These are phyloP conservation scores for Henckelia pumila DNA, from an alignment of 257 asterid species.

Conservation along the genomic window DNA sequence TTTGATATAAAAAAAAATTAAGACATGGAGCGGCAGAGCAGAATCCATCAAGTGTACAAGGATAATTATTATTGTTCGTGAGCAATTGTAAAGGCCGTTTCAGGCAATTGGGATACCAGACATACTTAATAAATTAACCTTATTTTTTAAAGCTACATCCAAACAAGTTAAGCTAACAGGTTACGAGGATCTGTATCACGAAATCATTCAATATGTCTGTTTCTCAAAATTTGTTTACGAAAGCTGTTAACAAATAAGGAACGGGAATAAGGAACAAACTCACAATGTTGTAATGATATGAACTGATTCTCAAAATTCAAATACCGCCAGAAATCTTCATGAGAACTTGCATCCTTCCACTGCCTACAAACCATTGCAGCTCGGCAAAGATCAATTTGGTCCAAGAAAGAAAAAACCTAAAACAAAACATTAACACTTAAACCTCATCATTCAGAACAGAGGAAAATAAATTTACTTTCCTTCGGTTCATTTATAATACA, in stretches of 20 bases:
- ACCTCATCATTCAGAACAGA: constrained; percentile 5
- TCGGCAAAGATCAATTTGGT: constrained; percentile 83
- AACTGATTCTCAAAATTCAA: constrained; percentile 76
- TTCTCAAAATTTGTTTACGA: neutral
- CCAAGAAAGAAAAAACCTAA: constrained; percentile 90
- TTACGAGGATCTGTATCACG: constrained; percentile 1
- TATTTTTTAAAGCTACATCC: constrained; percentile 10
- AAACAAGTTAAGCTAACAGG: neutral
- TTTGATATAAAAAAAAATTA: constrained; percentile 20
- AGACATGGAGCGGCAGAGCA: neutral
- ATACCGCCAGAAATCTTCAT: constrained; percentile 96
- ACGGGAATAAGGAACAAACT: constrained; percentile 33
- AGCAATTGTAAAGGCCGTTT: neutral
- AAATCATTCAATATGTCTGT: neutral
- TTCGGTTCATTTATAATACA: constrained; percentile 1
- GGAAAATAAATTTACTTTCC: neutral
- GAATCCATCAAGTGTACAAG: neutral
- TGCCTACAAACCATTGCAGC: constrained; percentile 90
- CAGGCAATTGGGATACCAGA: neutral
- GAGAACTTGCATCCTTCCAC: constrained; percentile 96
- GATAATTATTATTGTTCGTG: neutral
- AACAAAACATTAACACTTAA: constrained; percentile 18
- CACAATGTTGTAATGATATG: constrained; percentile 72
- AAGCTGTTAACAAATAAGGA: constrained; percentile 13
- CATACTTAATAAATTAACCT: neutral